phyloP scores from a whole-genome alignment of 73 alveolate genomes.

The Symbiodinium natans region DNA sequence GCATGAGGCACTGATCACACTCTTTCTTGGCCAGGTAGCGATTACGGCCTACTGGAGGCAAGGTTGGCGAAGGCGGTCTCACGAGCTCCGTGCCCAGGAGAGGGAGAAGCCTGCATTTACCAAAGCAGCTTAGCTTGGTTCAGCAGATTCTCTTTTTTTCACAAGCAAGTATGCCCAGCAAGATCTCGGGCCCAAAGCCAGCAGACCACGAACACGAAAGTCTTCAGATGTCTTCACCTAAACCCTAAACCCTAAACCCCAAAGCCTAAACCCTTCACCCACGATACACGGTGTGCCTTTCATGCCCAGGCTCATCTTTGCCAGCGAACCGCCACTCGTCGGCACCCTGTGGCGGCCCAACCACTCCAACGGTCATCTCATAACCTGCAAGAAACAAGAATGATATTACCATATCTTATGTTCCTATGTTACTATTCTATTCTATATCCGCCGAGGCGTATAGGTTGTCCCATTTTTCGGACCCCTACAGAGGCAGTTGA shows the following conservation, averaged over 20 bases:
- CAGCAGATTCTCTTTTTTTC: too few species aligned
- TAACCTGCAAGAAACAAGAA: slow-evolving; percentile 5
- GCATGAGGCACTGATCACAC: background rate
- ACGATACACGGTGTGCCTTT: slow-evolving; percentile 47
- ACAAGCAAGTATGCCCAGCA: too few species aligned
- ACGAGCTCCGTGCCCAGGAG: slow-evolving; percentile 59
- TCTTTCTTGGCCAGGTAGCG: background rate
- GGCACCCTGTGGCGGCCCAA: slow-evolving; percentile 24
- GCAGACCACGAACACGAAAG: too few species aligned
- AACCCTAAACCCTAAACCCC: too few species aligned
- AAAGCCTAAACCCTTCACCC: too few species aligned
- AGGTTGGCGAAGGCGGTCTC: slow-evolving; percentile 69
- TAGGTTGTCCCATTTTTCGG: background rate
- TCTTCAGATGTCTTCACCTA: too few species aligned
- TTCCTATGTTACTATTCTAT: too few species aligned
- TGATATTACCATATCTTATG: too few species aligned
- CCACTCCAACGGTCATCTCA: slow-evolving; percentile 63
- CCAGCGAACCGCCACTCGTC: slow-evolving; percentile 34
- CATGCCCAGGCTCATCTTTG: slow-evolving; percentile 10
- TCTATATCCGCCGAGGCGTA: too few species aligned
- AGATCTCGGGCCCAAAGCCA: too few species aligned
- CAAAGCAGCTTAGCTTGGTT: too few species aligned
- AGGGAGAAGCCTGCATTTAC: slow-evolving; percentile 50
- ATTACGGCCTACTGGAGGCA: slow-evolving; percentile 71
- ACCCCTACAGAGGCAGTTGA: background rate